Evolutionary conservation across 1,284 basidiomycete genomes (phyloP).

Genomic region (Pyrrhoderma noxium): DNA sequence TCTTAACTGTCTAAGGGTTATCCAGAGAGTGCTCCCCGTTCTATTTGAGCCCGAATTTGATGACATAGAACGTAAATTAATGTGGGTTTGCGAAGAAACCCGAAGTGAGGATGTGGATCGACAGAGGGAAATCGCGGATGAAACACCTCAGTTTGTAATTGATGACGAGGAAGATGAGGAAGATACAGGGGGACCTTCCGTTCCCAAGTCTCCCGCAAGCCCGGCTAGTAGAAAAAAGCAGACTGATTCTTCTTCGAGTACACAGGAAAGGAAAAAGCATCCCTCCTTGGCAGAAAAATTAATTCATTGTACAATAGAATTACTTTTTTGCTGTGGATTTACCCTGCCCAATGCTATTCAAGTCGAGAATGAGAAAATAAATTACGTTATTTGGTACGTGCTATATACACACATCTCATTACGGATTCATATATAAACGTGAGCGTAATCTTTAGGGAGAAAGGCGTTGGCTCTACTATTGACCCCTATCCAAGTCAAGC

Average conservation of each 20-base stretch:
- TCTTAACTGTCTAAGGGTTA: slow-evolving; percentile 80
- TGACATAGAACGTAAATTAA: slow-evolving; percentile 59
- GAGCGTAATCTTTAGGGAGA: slow-evolving; percentile 64
- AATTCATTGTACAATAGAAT: slow-evolving; percentile 72
- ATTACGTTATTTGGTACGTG: slow-evolving; percentile 77
- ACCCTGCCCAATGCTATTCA: slow-evolving; percentile 75
- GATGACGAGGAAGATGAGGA: slow-evolving; percentile 72
- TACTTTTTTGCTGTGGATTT: slow-evolving; percentile 88
- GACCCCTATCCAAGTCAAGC: slow-evolving; percentile 60
- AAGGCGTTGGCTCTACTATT: slow-evolving; percentile 77
- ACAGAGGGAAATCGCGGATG: slow-evolving; percentile 24
- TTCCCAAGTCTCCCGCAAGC: slow-evolving; percentile 10
- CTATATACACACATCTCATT: slow-evolving; percentile 3
- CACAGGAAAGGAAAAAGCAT: slow-evolving; percentile 36
- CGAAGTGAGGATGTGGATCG: slow-evolving; percentile 29
- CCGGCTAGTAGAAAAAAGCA: slow-evolving; percentile 5
- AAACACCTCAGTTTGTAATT: slow-evolving; percentile 66
- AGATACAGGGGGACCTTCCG: slow-evolving; percentile 29
- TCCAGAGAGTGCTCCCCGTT: slow-evolving; percentile 82
- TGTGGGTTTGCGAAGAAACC: slow-evolving; percentile 62
- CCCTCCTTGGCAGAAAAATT: slow-evolving; percentile 76
- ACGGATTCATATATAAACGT: background rate
- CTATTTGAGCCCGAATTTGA: slow-evolving; percentile 79
- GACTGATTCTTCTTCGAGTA: background rate
- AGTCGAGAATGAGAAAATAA: slow-evolving; percentile 78